Base-by-base conservation (phyloP, 2,329 filamentous ascomycete genomes). In the Arachnopeziza araneosa region DNA sequence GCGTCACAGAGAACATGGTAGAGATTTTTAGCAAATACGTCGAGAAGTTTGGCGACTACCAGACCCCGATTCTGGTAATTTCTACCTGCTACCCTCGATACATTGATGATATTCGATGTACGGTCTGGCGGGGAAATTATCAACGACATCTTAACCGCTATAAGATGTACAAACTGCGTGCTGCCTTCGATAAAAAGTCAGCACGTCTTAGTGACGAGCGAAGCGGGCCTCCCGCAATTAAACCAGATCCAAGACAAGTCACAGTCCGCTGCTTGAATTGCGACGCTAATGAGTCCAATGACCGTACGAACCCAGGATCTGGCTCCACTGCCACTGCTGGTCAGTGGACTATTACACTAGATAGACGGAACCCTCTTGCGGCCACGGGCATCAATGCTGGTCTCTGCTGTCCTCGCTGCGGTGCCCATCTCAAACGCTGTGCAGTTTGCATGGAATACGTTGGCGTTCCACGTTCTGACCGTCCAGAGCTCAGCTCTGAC, bases 191-290 rank as follows among this genome's bases (percentile, higher is more conserved):
- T 66, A 88, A 90, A 62, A 86, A 90, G 71, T 89, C 89, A 69
- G 90, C 87, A 24, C 84, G 85, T 64, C 83, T 83, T 66, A 88
- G 87, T 54, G 74, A 76, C 66, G 84, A 86, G 60, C 83, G 83
- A 57, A 81, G 85, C 57, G 88, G 87, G 50, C 74, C 76, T 8
- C 83, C 83, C n/a, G 81, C 83, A 8, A 80, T 89, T 64, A 84
- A 84, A 60, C 82, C 86, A 1, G 81, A 87, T 0, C 84, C 83
- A 1, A 79, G 86, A 32, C 89, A 91, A 74, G 83, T 93, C 57
- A 85, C 87, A 4, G 81, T 95, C 54, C 84, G 89, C 53, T 95
- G 90, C 74, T 81, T 88, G 54, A 90, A 90, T 75, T 95, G 90
- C 75, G 86, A 89, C 68, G 79, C 82, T 36, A 80, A 84, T 70